phyloP scores from a whole-genome alignment of 805 yeast species.

The Sugiyamaella smithiae region DNA sequence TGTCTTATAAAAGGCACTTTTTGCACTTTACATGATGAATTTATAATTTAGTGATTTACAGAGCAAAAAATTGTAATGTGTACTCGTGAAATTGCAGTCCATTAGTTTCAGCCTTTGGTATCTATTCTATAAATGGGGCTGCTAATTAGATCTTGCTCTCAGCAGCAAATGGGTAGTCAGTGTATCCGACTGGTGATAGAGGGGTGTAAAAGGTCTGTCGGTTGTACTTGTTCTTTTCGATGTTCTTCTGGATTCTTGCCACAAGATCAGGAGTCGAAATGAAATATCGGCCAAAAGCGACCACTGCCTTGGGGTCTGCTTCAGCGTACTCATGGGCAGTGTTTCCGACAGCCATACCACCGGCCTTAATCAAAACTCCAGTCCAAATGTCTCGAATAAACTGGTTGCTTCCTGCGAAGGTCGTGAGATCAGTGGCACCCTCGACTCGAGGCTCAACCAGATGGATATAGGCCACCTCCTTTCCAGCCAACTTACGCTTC shows the following conservation, averaged over 20 bases:
- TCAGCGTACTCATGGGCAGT: slow-evolving; percentile 29
- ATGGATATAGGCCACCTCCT: slow-evolving; percentile 42
- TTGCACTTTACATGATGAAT: background rate
- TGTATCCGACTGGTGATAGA: slow-evolving; percentile 9
- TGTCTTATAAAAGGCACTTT: too few species aligned
- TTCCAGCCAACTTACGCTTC: slow-evolving; percentile 37
- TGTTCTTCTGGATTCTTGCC: slow-evolving; percentile 41
- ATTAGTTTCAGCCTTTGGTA: too few species aligned
- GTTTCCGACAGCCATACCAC: slow-evolving; percentile 28
- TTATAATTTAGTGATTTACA: background rate
- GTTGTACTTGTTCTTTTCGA: slow-evolving; percentile 44
- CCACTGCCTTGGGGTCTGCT: slow-evolving; percentile 22
- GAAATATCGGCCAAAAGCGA: slow-evolving; percentile 49
- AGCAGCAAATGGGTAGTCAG: slow-evolving; percentile 13
- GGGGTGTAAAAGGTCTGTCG: slow-evolving; percentile 46
- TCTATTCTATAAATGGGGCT: too few species aligned
- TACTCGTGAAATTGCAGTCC: background rate
- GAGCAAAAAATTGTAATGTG: background rate
- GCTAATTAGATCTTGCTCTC: background rate
- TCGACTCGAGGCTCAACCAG: slow-evolving; percentile 47
- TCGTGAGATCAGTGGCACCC: slow-evolving; percentile 21
- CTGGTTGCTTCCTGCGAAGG: slow-evolving; percentile 18
- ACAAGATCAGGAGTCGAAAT: slow-evolving; percentile 57
- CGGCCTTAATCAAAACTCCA: slow-evolving; percentile 45
- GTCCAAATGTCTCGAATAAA: slow-evolving; percentile 41